Base-by-base conservation (phyloP, 495 filamentous ascomycete genomes). In the Neurospora sp. region DNA sequence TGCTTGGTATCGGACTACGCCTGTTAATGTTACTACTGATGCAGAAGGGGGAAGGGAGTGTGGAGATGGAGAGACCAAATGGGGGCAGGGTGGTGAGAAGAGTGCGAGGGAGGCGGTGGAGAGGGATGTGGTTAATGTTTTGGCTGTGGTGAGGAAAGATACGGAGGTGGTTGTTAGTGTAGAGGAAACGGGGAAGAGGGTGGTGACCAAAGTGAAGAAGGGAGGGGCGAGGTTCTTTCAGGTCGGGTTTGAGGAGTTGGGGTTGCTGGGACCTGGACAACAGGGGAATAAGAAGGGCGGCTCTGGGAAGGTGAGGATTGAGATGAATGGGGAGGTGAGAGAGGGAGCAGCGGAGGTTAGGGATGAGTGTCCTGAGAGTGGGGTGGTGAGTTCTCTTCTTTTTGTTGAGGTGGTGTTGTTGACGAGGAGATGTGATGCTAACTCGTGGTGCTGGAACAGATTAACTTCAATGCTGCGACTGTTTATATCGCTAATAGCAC, bases 1-100 rank as follows among this genome's bases (percentile, higher is more conserved):
- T 2, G 75, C 62, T 2, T 76, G 73, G 73, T 76, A 74, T 18
- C 66, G 75, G 7, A 72, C 70, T 8, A 76, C 70, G 18, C 73
- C 71, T 0, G 72, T 39, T 0, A 69, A 76, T 37, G 3, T 74
- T 5, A 62, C 18, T 8, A 18, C 41, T n/a, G n/a, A n/a, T 0
- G 1, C 4, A 0, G 41, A n/a, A 2, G 16, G 16, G 5, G 5
- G 16, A 8, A 18, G 10, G 10, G 11, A 18, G 16, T 76, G 75
- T 39, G n/a, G 39, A n/a, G 73, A 76, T 31, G 75, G 75, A 0
- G 73, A 39, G 2, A 70, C 75, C 0, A 40, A 39, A 2, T 76
- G 75, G 75, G 75, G 75, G 0, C 75, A 76, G 66, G 5, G 35
- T 10, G 73, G 75, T 5, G 46, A 20, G 6, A 4, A 42, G n/a